Evolutionary conservation across 352 stramenopile genomes (phyloP), one percentile per base, ranked within the genome.

Genomic region (Halophytophthora batemanensis): DNA sequence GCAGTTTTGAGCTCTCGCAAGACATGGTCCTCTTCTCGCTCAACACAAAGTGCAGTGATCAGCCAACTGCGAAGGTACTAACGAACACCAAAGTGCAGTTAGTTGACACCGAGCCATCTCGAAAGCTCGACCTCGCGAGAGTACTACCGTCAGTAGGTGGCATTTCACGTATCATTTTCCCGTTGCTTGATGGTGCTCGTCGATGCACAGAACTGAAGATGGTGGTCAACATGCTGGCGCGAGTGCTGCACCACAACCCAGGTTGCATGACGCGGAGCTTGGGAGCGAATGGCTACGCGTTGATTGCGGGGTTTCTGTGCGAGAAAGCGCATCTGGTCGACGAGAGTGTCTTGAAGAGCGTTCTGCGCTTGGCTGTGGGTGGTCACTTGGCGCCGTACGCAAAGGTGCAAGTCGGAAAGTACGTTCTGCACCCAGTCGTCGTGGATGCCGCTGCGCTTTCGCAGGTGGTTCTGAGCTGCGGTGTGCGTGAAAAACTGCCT

Each of bases 61-160:
- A 57, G 35, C 45, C 58, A 1, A 74, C 49, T 37, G 52, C 50
- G 14, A 52, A 56, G 49, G 21, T 61, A 6, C 41, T 62, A 34
- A 15, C 51, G 17, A 49, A 66, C 50, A 71, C 60, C 2, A 66
- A 86, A 33, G 53, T 85, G 1, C 73, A 89, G 25, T 84, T 70
- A 17, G 61, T 90, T 6, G 80, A 82, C 11, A 87, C 72, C 1
- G 67, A 72, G 22, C 50, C 39, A 12, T 79, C 61, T 1, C 58
- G 31, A 19, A 70, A 66, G 2, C 48, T 93, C 2, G 66, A 93
- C 55, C 58, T 93, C 10, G 61, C 76, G 6, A 75, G 74, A 56
- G 60, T 75, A 2, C 39, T 89, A 3, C 80, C 77, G 46, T 86
- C 66, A 1, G 61, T 93, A 15, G 82, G 82, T 28, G 79, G 80